Percentiles rank a stretch among this genome's conserved stretches.
These are phyloP conservation scores for Penicillium fuscoglaucum DNA, from an alignment of 2,329 filamentous ascomycete species.

Conservation along the genomic window DNA sequence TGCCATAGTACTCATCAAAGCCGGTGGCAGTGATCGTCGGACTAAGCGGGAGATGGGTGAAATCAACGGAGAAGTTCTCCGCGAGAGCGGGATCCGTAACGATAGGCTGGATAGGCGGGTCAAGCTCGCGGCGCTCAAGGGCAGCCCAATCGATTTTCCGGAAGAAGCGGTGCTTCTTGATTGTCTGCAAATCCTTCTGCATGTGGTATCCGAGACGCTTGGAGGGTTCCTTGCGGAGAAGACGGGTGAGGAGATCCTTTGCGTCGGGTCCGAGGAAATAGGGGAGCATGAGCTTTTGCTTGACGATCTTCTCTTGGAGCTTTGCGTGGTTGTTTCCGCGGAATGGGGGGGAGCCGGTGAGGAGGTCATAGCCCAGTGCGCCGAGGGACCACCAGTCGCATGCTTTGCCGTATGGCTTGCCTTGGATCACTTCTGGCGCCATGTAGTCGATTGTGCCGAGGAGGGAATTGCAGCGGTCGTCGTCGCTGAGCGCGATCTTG, in stretches of 20 bases:
- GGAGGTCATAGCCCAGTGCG: constrained; percentile 84
- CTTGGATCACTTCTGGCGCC: constrained; percentile 91
- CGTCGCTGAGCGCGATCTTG: constrained; percentile 80
- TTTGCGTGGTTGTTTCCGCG: constrained; percentile 87
- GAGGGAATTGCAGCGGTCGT: constrained; percentile 77
- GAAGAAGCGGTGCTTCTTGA: constrained; percentile 96
- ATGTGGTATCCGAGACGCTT: constrained; percentile 88
- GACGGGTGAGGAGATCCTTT: constrained; percentile 86
- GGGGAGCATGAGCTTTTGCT: constrained; percentile 83
- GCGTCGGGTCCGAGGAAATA: constrained; percentile 91
- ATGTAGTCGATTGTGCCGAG: constrained; percentile 98
- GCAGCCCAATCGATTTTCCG: constrained; percentile 93
- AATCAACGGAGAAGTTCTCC: constrained; percentile 94
- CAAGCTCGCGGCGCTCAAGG: constrained; percentile 76
- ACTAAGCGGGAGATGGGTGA: constrained; percentile 81
- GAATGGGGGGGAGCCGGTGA: constrained; percentile 91
- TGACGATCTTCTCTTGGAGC: constrained; percentile 93
- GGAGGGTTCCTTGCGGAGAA: constrained; percentile 86
- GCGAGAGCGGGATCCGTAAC: constrained; percentile 94
- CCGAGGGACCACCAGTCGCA: constrained; percentile 99
- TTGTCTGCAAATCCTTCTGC: constrained; percentile 78
- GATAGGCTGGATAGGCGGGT: constrained; percentile 86
- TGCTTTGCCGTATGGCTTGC: constrained; percentile 85
- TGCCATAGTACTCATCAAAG: constrained; percentile 32
- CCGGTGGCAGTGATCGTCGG: constrained; percentile 56